Base-by-base conservation (phyloP, 768 basidiomycete species). In the Tulasnella sp. region DNA sequence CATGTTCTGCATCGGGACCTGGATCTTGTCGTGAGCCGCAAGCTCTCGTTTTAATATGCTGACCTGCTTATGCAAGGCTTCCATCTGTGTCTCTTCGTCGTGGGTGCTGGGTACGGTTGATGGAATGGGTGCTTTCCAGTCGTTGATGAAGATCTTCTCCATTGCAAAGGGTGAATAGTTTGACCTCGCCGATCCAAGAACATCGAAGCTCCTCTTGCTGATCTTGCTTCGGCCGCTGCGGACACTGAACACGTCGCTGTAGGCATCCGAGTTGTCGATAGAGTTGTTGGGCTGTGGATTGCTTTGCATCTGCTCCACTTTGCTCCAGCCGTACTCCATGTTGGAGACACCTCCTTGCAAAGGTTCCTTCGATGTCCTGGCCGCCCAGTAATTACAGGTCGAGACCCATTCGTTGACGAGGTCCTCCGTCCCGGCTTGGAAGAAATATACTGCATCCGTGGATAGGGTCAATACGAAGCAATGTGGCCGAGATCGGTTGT, bases 331-430 rank as follows among this genome's bases (percentile, higher is more conserved):
- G 84, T 99, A 98, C 86, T 99, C 98, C 94, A 99, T 97, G 87
- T 99, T 99, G 75, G 96, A 96, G 11, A 99, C 97, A 34, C 98
- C 98, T 6, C 98, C 98, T 1, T 94, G 90, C 3, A 99, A 89
- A 0, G 98, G 98, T 84, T 98, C 97, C 83, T 97, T 96, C 86
- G 95, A 96, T 79, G 92, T 94, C 72, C 98, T 89, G 2, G 97
- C 98, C 0, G 98, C 95, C 98, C 98, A 99, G 85, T 99, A 99
- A 87, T 99, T 99, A 90, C 97, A 98, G 0, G 98, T 98, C 58
- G 94, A 93, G 9, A 98, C 97, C 98, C 98, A 99, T 86, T 99
- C 98, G 83, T 94, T 94, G 75, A 98, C 96, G n/a, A 99, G 91
- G 83, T 98, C 97, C 84, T 98, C 97, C 4, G 98, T 99, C 1